Evolutionary conservation across 2,329 filamentous ascomycete genomes (phyloP).

Genomic region (Chlorencoelia australis): DNA sequence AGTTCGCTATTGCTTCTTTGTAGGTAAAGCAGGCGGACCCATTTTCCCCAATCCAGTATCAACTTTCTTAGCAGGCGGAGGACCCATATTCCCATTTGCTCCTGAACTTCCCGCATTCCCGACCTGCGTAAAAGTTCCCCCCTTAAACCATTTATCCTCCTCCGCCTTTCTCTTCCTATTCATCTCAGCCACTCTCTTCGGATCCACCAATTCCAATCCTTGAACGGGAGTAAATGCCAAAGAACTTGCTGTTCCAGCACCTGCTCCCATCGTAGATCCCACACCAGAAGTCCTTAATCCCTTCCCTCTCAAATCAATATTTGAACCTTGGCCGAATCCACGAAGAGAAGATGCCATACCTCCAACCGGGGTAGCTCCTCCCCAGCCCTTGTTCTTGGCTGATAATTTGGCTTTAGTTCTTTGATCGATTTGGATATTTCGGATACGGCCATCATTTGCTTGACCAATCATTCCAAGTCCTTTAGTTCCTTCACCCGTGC

Average conservation of each 20-base stretch:
- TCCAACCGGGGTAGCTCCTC: slow-evolving; percentile 51
- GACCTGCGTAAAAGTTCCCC: slow-evolving; percentile 91
- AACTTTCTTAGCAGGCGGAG: slow-evolving; percentile 69
- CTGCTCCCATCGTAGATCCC: slow-evolving; percentile 54
- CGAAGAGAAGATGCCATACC: slow-evolving; percentile 73
- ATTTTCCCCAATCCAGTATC: slow-evolving; percentile 51
- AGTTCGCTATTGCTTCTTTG: slow-evolving; percentile 14
- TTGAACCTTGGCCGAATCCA: slow-evolving; percentile 58
- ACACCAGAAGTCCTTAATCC: slow-evolving; percentile 71
- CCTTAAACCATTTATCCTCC: slow-evolving; percentile 93
- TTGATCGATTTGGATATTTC: slow-evolving; percentile 81
- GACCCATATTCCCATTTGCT: slow-evolving; percentile 62
- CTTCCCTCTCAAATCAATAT: slow-evolving; percentile 63
- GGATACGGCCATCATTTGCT: slow-evolving; percentile 77
- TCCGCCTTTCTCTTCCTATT: slow-evolving; percentile 87
- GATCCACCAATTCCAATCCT: slow-evolving; percentile 89
- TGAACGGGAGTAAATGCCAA: slow-evolving; percentile 93
- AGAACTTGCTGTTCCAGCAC: slow-evolving; percentile 69
- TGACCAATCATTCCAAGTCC: slow-evolving; percentile 95
- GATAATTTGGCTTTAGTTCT: slow-evolving; percentile 87
- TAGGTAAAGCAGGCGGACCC: slow-evolving; percentile 24
- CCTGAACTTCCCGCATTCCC: slow-evolving; percentile 34
- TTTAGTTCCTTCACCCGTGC: slow-evolving; percentile 71
- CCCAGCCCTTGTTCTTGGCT: slow-evolving; percentile 95
- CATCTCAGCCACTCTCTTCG: slow-evolving; percentile 79